Base-by-base conservation (phyloP, 768 basidiomycete species). In the Russula vinacea region DNA sequence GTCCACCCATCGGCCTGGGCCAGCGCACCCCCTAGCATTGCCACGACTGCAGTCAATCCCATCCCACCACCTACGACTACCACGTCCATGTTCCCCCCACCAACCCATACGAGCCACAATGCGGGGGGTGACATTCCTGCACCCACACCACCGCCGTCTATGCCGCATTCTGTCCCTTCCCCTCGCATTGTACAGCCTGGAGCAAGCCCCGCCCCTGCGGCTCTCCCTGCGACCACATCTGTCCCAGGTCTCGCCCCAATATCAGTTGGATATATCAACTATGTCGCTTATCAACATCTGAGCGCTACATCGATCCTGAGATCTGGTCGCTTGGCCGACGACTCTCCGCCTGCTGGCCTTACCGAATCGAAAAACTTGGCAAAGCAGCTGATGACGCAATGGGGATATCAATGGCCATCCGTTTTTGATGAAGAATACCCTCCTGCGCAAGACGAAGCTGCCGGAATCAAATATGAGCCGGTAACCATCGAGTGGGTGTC, bases 1-100 rank as follows among this genome's bases (percentile, higher is more conserved):
- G 89, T 92, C n/a, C 86, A 87, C 71, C 87, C 88, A 26, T 87
- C 87, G 32, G 87, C 87, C 58, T 92, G 90, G 90, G 78, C 80
- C 45, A 75, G 79, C 26, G 66, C 74, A 14, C 86, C 87, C 32
- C 86, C 83, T 14, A 74, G 73, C 44, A 66, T 71, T 35, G 60
- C 72, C 58, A 45, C 54, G 9, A 26, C 22, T 40, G 56, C 37
- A 70, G 17, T 49, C 71, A 45, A 55, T 69, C 17, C 37, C 65
- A 19, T 40, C 65, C 32, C 60, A 52, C 51, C 42, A 58, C 56
- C 40, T 49, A 56, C 59, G 29, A 42, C 22, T 35, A 26, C n/a
- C 35, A 50, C 17, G 26, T 33, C 33, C 32, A 26, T 26, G 60
- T 37, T 42, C 62, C 6, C 50, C 62, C 47, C 37, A 54, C 63